Conservation (phyloP, 768 basidiomycete genomes). For the Leccinum pellstonianum region DNA sequence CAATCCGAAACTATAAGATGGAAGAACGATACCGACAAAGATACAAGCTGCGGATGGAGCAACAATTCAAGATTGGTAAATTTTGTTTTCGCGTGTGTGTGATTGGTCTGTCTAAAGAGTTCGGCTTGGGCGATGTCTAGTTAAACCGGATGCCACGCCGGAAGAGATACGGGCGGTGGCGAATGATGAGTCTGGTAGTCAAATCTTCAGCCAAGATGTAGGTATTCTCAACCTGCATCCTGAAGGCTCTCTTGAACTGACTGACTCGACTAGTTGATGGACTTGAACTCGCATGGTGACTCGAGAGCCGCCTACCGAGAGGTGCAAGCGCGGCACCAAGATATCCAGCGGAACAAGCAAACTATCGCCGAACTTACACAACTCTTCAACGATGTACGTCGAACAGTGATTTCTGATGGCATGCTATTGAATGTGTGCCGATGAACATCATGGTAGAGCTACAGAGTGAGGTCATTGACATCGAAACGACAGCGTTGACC, state of each 20-base stretch:
- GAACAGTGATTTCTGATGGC: neutral
- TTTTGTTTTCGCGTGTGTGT: neutral
- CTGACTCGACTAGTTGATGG: conserved; percentile 60
- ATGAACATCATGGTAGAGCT: conserved; percentile 96
- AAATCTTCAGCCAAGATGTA: conserved; percentile 90
- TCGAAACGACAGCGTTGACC: conserved; percentile 66
- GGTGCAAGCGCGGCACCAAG: conserved; percentile 93
- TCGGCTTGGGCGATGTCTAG: conserved; percentile 36
- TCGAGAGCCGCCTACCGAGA: conserved; percentile 90
- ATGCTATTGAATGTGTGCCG: conserved; percentile 36
- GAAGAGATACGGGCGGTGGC: conserved; percentile 88
- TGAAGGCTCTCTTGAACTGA: neutral
- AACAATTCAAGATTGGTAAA: conserved; percentile 84
- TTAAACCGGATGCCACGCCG: conserved; percentile 89
- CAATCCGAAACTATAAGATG: conserved; percentile 83
- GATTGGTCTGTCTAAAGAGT: neutral
- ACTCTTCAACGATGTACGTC: conserved; percentile 87
- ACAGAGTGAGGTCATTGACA: conserved; percentile 85
- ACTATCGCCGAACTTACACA: conserved; percentile 94
- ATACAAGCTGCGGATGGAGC: conserved; percentile 78
- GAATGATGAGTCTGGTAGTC: conserved; percentile 74
- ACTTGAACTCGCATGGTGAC: conserved; percentile 83
- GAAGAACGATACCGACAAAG: conserved; percentile 77
- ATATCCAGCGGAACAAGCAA: conserved; percentile 92
- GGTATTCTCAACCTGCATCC: conserved; percentile 9